Conservation (phyloP, 1,284 basidiomycete genomes). For the Sanghuangporus baumii region DNA sequence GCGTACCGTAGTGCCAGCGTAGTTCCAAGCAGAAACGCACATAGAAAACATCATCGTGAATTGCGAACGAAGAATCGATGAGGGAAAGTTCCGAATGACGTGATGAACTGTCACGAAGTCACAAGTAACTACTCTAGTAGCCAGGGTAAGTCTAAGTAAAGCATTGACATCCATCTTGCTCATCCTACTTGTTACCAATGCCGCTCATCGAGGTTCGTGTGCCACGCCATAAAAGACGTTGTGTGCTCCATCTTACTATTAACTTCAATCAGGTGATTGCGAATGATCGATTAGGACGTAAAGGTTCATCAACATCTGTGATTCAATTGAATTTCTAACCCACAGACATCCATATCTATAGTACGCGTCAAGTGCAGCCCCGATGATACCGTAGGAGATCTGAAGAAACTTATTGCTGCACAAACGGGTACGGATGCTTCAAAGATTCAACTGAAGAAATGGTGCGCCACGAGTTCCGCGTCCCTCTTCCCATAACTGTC, state of each 20-base stretch:
- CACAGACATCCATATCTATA: constrained; percentile 28
- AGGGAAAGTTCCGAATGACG: too few relatives aligned
- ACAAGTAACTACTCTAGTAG: too few relatives aligned
- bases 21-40: too few relatives aligned
- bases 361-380: constrained; percentile 91
- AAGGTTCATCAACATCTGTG: constrained; percentile 53
- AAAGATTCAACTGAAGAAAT: constrained; percentile 97
- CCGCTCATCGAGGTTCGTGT: constrained; percentile 1
- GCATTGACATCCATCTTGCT: too few relatives aligned
- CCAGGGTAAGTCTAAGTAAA: too few relatives aligned
- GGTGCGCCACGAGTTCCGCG: constrained; percentile 44
- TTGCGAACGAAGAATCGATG: too few relatives aligned
- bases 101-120: too few relatives aligned
- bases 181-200: not conserved
- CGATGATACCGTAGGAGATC: constrained; percentile 93
- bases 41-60: too few relatives aligned
- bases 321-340: not conserved
- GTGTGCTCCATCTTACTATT: not conserved
- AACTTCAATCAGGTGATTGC: not conserved
- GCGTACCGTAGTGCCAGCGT: too few relatives aligned
- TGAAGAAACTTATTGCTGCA: constrained; percentile 95
- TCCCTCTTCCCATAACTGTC: not conserved
- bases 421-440: constrained; percentile 85
- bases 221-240: not conserved
- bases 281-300: constrained; percentile 62